Conservation (phyloP, 1,284 basidiomycete genomes). For the Cryptococcus neoformans region DNA sequence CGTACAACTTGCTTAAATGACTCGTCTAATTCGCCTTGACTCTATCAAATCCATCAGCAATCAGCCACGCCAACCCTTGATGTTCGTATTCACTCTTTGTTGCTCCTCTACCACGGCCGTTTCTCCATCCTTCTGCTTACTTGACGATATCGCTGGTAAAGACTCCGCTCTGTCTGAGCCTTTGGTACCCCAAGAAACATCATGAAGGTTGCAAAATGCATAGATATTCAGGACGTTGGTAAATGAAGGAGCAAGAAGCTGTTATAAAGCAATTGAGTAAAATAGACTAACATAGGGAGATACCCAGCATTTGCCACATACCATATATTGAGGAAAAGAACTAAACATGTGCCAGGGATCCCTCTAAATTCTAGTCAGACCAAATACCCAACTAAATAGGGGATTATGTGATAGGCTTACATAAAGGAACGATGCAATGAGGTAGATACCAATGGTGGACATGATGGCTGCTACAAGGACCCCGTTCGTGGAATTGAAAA, state of each 20-base stretch:
- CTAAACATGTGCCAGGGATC: conserved; percentile 99
- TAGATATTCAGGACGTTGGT: conserved; percentile 95
- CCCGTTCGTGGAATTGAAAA: conserved; percentile 74
- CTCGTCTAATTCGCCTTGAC: conserved; percentile 84
- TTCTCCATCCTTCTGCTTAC: conserved; percentile 70
- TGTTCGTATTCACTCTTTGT: conserved; percentile 55
- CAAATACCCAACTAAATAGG: not conserved
- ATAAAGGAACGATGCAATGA: conserved; percentile 83
- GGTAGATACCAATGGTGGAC: conserved; percentile 83
- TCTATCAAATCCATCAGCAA: conserved; percentile 7
- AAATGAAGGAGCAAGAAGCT: conserved; percentile 80
- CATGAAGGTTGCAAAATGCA: conserved; percentile 87
- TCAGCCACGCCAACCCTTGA: too few species aligned
- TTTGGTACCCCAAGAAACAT: conserved; percentile 86
- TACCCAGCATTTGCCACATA: conserved; percentile 6
- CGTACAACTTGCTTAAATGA: conserved; percentile 91
- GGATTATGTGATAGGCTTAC: conserved; percentile 55
- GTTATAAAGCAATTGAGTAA: conserved; percentile 2
- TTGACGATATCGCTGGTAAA: conserved; percentile 84
- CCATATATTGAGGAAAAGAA: conserved; percentile 89
- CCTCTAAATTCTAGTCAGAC: conserved; percentile 54
- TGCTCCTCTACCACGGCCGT: conserved; percentile 78
- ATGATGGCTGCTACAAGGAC: conserved; percentile 81
- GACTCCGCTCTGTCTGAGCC: conserved; percentile 94
- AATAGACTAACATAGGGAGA: not conserved